phyloP scores from a whole-genome alignment of 768 basidiomycete species.

The Collybia sp. region DNA sequence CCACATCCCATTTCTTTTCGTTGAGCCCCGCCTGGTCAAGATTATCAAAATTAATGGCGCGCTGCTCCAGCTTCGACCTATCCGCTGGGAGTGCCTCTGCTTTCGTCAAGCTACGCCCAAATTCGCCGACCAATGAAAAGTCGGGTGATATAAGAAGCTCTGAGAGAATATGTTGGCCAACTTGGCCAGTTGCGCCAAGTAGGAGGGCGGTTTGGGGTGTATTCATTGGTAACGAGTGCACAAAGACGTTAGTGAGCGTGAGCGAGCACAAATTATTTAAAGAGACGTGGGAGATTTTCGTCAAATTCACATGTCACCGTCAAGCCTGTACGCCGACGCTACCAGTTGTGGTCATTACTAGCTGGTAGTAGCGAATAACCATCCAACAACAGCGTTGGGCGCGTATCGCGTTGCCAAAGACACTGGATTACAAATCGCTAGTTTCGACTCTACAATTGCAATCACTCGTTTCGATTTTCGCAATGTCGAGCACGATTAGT shows the following conservation, averaged over 20 bases:
- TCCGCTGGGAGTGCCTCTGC: slow-evolving; percentile 30
- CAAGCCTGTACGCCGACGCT: no score
- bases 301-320: no score
- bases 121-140: slow-evolving; percentile 61
- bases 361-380: no score
- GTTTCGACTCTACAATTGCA: no score
- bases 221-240: slow-evolving; percentile 4
- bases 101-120: slow-evolving; percentile 59
- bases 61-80: slow-evolving; percentile 63
- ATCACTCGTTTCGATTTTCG: no score
- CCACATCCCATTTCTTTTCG: slow-evolving; percentile 65
- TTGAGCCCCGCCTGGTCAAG: slow-evolving; percentile 45
- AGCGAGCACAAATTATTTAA: no score
- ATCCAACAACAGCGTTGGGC: no score
- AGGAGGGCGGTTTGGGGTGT: slow-evolving; percentile 55
- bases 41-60: slow-evolving; percentile 66
- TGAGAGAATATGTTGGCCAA: slow-evolving; percentile 55
- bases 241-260: no score
- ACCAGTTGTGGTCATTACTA: no score
- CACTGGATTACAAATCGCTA: no score
- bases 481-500: slow-evolving; percentile 19
- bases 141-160: slow-evolving; percentile 55
- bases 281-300: no score
- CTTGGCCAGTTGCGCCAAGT: slow-evolving; percentile 71
- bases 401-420: no score